Base-by-base conservation (phyloP, 371 early-diverging fungal species). In the Rozella allomycis region DNA sequence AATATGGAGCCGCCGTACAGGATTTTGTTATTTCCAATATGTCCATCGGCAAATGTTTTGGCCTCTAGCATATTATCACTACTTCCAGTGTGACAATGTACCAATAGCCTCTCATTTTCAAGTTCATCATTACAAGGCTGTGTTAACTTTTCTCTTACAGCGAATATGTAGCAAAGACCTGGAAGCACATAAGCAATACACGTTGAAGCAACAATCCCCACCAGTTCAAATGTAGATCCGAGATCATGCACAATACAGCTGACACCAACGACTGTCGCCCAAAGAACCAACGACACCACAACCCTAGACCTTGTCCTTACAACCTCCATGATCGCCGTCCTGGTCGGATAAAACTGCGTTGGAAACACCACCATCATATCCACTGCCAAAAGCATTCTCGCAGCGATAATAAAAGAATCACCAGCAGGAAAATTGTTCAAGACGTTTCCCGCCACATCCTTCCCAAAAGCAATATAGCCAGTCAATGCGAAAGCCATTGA, bases 121-220 rank as follows among this genome's bases (percentile, higher is more conserved):
- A n/a, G n/a, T n/a, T n/a, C n/a, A n/a, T n/a, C n/a, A n/a, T n/a
- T n/a, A n/a, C n/a, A n/a, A n/a, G n/a, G n/a, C n/a, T n/a, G n/a
- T n/a, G n/a, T n/a, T n/a, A n/a, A n/a, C n/a, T n/a, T n/a, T n/a
- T n/a, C n/a, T n/a, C n/a, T n/a, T n/a, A n/a, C n/a, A n/a, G n/a
- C n/a, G n/a, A n/a, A n/a, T n/a, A n/a, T n/a, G n/a, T n/a, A n/a
- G n/a, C n/a, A n/a, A 0, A 68, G 50, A 0, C 77, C 67, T 5
- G 78, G 78, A 18, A 78, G 32, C 26, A 78, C 73, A 47, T 71
- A 78, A 3, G 78, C 77, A 36, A 78, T 41, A n/a, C 68, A 71
- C 4, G 76, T 74, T 0, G 78, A 76, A 1, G 76, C 73, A 43
- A 75, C 57, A 2, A 69, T 74, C 8, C 78, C 80, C 0, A 77